Evolutionary conservation across 495 filamentous ascomycete genomes (phyloP), one percentile per base, ranked within the genome.

Genomic region (Massariosphaeria phaeospora): DNA sequence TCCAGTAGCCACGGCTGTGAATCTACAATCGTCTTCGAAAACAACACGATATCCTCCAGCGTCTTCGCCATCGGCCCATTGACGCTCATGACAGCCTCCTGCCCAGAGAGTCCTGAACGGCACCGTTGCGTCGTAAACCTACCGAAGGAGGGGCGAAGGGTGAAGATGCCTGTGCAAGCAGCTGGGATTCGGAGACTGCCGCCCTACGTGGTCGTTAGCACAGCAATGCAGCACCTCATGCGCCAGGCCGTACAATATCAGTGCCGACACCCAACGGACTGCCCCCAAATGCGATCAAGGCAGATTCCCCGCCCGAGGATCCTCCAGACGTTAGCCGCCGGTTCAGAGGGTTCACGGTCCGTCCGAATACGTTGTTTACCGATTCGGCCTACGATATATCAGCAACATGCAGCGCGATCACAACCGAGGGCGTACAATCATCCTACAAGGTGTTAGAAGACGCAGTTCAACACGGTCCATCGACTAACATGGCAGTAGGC

Each of bases 41-140:
- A 69, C 15, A 73, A 61, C 12, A 66, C 67, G 13, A 82, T 54
- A 62, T 79, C 77, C 2, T 67, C 66, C 0, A 79, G 62, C 5
- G 72, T 74, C n/a, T 68, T 69, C 0, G 75, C 73, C 53, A 84
- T 62, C 0, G 78, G 78, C 0, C 80, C 80, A 9, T 77, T 78
- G 2, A 76, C 73, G 17, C 74, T 58, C 50, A 78, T 69, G 12
- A 84, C 55, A 1, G 70, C 69, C 29, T 77, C 66, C 15, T 75
- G 68, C 9, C 70, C 63, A 25, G 60, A 61, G 11, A 66, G 40
- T 3, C 61, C 61, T 30, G 61, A 63, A 17, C 50, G 21, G 26
- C 55, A 58, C 2, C 61, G 34, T 13, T 59, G 55, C 3, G 61
- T 63, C 8, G 69, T 66, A 8, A 72, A 63, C 10, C 69, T 44